Base-by-base conservation (phyloP, 495 filamentous ascomycete species). In the Penicillium coprophilum region DNA sequence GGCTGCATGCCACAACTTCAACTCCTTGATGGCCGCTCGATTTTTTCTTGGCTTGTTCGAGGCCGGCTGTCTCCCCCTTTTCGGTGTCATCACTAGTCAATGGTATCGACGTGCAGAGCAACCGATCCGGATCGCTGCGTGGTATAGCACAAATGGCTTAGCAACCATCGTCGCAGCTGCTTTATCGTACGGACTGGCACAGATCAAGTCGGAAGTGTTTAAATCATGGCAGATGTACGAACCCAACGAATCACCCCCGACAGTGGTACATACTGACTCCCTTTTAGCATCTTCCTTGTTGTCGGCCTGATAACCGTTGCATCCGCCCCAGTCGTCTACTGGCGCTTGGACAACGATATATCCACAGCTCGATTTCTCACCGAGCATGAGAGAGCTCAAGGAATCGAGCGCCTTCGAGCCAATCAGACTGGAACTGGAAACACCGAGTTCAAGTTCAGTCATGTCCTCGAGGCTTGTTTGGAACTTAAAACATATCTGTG, bases 171-270 rank as follows among this genome's bases (percentile, higher is more conserved):
- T 78, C n/a, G 75, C 75, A 0, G 70, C 76, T n/a, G 74, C 69
- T 0, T 28, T 80, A 6, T 76, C 73, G 1, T 80, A 77, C 41
- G 74, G 83, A 0, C 59, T 88, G 5, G 84, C 78, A 1, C 80
- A 82, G 46, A 83, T 86, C 41, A 58, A 75, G 2, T 82, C 79
- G 0, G 60, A 72, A n/a, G 24, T 71, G 1, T 59, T 88, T 2
- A 67, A 71, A n/a, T 70, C 80, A 10, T 88, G 84, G 84, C 83
- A 87, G 56, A 85, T 84, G 82, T 85, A 70, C 61, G 62, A 1
- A 10, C 30, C 5, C 34, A 6, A 3, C 11, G 1, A 20, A 20
- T 19, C 9, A 0, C 2, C 0, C 7, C 3, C 6, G 23, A 45
- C 2, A 17, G 6, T 12, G 1, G 2, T 3, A 21, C n/a, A 28